Evolutionary conservation across 202 grass and related monocot genomes (phyloP), one percentile per base, ranked within the genome.

Genomic region (Eragrostis tef): DNA sequence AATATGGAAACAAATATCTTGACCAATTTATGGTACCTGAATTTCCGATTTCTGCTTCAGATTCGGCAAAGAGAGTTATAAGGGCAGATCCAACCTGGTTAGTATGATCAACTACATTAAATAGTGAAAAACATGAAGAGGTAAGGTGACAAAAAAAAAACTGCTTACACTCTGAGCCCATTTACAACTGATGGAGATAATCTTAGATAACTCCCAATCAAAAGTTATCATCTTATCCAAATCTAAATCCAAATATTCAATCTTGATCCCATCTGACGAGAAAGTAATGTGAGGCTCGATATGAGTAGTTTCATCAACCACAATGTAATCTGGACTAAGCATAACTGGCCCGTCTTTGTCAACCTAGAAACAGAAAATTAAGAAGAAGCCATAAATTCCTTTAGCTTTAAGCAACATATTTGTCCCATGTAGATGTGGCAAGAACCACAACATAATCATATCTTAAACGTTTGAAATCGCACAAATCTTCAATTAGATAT

Each of bases 141-240:
- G 11, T 7, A 48, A 60, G 8, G 67, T 71, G 25, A 75, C 8
- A 79, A 47, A 57, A 73, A 69, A 75, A 63, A 25, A 88, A 73
- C 39, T 70, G 79, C 93, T 90, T 88, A 99, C 97, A 67, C 21
- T 90, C 65, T 63, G 78, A 81, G 49, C 75, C 90, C 90, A 96
- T 84, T 90, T 64, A 83, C 97, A 84, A 71, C 73, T 67, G 70
- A 99, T 89, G 54, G 50, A 77, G 84, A 85, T 68, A 34, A 99
- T 79, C 46, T 96, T 87, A 90, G 78, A 84, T 78, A 90, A 26
- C 59, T 74, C 58, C 87, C 85, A 96, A 73, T 86, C 70, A 66
- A 79, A 68, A 79, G 63, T 1, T 60, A 89, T 71, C 71, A 75
- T 85, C 52, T 87, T 80, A 75, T 6, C 36, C 31, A 75, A 79